These are phyloP conservation scores for Wickerhamomyces pijperi DNA, from an alignment of 805 yeast genomes.

Conservation along the genomic window DNA sequence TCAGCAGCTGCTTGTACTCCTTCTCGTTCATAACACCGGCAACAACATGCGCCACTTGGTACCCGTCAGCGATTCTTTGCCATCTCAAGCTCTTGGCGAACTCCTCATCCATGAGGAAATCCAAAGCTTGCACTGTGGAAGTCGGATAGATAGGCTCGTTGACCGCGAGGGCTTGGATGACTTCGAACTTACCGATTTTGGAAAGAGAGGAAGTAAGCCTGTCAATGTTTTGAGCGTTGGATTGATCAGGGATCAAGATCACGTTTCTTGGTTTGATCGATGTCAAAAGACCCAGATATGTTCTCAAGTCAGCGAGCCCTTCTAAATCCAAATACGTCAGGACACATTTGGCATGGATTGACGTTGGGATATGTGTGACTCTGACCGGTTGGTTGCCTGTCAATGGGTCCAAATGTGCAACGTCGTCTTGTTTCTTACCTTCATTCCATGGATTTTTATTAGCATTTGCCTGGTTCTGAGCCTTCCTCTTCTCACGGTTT, in stretches of 20 bases:
- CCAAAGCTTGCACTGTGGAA: conserved; percentile 43
- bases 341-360: conserved; percentile 50
- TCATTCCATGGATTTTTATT: conserved; percentile 19
- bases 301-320: conserved; percentile 77
- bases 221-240: conserved; percentile 12
- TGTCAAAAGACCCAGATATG: conserved; percentile 67
- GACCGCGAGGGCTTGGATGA: conserved; percentile 16
- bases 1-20: conserved; percentile 16
- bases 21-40: conserved; percentile 40
- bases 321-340: conserved; percentile 70
- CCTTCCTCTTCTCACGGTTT: conserved; percentile 24
- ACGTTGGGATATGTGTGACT: not conserved
- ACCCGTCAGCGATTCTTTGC: conserved; percentile 78
- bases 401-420: conserved; percentile 37
- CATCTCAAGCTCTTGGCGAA: conserved; percentile 56
- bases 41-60: conserved; percentile 68
- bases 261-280: conserved; percentile 69
- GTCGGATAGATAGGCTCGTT: conserved; percentile 38
- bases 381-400: conserved; percentile 14
- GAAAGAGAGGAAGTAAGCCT: conserved; percentile 11
- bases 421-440: conserved; percentile 38
- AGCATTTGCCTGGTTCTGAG: too few species aligned
- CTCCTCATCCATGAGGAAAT: conserved; percentile 56
- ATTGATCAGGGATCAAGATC: conserved; percentile 40
- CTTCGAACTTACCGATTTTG: conserved; percentile 21